Evolutionary conservation across 768 basidiomycete genomes (phyloP).

Genomic region (Serendipita sp.): DNA sequence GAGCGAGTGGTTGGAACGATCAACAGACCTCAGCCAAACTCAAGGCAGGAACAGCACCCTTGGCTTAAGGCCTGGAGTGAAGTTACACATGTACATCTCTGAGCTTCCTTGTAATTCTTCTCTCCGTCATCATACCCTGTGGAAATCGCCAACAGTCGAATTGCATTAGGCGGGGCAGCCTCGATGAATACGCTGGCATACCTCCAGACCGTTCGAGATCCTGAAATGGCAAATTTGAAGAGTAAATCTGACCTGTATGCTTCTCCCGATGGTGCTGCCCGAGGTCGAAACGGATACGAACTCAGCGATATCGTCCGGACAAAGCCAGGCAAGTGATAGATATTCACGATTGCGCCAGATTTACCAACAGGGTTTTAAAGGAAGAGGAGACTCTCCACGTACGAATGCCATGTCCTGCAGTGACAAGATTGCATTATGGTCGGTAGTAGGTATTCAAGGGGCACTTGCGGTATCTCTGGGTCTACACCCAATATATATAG

Average conservation of each 20-base stretch:
- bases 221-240: constrained; percentile 55
- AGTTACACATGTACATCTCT: constrained; percentile 61
- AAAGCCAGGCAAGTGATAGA: constrained; percentile 47
- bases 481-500: constrained; percentile 47
- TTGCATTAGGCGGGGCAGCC: constrained; percentile 62
- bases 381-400: constrained; percentile 65
- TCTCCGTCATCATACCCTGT: background rate
- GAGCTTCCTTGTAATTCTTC: constrained; percentile 37
- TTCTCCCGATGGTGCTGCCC: constrained; percentile 25
- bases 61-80: constrained; percentile 28
- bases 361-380: background rate
- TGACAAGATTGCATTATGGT: constrained; percentile 87
- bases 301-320: constrained; percentile 68
- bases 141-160: background rate
- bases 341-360: background rate
- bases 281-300: constrained; percentile 71
- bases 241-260: constrained; percentile 20
- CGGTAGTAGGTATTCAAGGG: constrained; percentile 71
- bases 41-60: constrained; percentile 24
- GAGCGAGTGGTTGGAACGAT: constrained; percentile 29
- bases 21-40: background rate
- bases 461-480: constrained; percentile 41
- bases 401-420: constrained; percentile 84
- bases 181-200: constrained; percentile 65
- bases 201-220: constrained; percentile 39